Percentiles rank a stretch among this genome's conserved stretches.
Evolutionary conservation across 768 basidiomycete genomes (phyloP).

Genomic region (Boletus insuetus): DNA sequence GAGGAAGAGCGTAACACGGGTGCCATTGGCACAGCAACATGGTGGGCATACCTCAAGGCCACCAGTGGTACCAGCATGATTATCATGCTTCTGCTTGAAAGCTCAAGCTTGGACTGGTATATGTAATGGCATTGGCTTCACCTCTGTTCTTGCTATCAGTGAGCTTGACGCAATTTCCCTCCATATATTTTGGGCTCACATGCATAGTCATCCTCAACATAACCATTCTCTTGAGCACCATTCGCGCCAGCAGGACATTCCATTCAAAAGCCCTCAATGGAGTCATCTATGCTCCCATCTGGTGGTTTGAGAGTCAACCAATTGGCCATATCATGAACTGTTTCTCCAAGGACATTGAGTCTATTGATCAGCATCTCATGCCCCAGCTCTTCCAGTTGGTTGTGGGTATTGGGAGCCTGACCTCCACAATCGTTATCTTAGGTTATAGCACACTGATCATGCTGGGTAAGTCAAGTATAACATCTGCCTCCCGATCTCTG

Average conservation of each 20-base stretch:
- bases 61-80: slow-evolving; percentile 23
- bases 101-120: slow-evolving; percentile 28
- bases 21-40: slow-evolving; percentile 22
- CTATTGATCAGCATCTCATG: slow-evolving; percentile 38
- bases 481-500: not conserved
- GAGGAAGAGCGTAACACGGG: slow-evolving; percentile 28
- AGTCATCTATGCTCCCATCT: slow-evolving; percentile 25
- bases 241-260: slow-evolving; percentile 27
- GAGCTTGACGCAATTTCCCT: not conserved
- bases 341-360: slow-evolving; percentile 41
- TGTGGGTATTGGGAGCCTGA: slow-evolving; percentile 22
- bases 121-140: slow-evolving; percentile 27
- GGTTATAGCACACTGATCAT: slow-evolving; percentile 29
- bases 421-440: slow-evolving; percentile 24
- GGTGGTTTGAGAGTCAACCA: slow-evolving; percentile 34
- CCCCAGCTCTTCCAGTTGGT: slow-evolving; percentile 29
- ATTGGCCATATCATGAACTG: slow-evolving; percentile 48
- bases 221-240: slow-evolving; percentile 25
- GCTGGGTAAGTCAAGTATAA: slow-evolving; percentile 33
- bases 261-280: slow-evolving; percentile 23
- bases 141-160: slow-evolving; percentile 18
- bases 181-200: not conserved
- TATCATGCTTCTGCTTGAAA: slow-evolving; percentile 17
- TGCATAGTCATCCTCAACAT: slow-evolving; percentile 24
- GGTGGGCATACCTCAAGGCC: slow-evolving; percentile 33